phyloP scores from a whole-genome alignment of 164 flowering plant species.

The Dillenia suffruticosa region DNA sequence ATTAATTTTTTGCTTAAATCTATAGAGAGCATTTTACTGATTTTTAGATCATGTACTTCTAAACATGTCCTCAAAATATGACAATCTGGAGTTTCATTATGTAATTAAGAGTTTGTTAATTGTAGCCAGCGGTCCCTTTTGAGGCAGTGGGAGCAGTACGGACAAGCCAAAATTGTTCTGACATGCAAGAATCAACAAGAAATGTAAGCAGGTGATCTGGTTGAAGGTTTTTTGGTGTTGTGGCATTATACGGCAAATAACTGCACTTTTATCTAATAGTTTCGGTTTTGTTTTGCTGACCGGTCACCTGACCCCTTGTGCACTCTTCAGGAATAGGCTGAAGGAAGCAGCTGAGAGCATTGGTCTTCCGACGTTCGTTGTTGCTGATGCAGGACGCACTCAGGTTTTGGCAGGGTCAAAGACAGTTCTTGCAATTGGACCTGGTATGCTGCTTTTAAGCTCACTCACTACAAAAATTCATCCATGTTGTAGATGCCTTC shows the following conservation, averaged over 20 bases:
- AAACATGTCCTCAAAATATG: too few species aligned
- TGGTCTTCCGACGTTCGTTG: constrained; percentile 93
- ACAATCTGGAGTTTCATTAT: too few species aligned
- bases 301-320: neutral
- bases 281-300: neutral
- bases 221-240: neutral
- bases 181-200: constrained; percentile 93
- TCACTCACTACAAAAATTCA: neutral
- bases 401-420: constrained; percentile 86
- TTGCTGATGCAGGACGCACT: constrained; percentile 96
- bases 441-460: constrained; percentile 45
- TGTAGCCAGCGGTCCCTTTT: constrained; percentile 69
- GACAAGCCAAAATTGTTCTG: constrained; percentile 88
- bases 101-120: neutral
- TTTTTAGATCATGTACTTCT: too few species aligned
- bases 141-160: constrained; percentile 86
- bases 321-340: constrained; percentile 62
- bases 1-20: neutral
- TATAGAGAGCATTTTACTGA: too few species aligned
- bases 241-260: too few species aligned
- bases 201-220: constrained; percentile 63
- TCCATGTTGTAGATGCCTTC: too few species aligned
- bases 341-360: constrained; percentile 67
- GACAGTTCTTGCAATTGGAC: constrained; percentile 95
- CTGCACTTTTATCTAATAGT: neutral